Evolutionary conservation across 2,329 filamentous ascomycete species (phyloP).

Genomic region (Endothia cerciana): DNA sequence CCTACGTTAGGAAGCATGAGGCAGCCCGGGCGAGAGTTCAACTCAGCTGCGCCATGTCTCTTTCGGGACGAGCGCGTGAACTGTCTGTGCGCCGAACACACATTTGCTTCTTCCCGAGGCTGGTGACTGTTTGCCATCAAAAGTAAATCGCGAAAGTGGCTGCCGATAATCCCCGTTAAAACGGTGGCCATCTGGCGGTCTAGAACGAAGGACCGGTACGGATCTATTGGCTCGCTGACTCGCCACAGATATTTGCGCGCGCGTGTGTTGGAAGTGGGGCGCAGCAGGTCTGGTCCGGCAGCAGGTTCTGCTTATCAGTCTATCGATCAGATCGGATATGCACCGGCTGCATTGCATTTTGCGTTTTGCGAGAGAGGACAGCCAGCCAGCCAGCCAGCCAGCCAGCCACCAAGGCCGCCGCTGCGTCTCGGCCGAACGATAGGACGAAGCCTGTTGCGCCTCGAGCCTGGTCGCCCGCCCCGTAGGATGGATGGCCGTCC

Average conservation of each 20-base stretch:
- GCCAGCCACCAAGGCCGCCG: neutral
- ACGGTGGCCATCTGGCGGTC: conserved; percentile 18
- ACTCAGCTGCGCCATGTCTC: neutral
- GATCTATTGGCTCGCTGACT: conserved; percentile 13
- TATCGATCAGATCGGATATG: conserved; percentile 2
- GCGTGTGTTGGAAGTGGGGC: neutral
- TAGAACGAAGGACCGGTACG: conserved; percentile 10
- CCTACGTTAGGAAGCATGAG: neutral
- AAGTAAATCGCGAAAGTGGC: conserved; percentile 3
- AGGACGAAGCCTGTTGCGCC: neutral
- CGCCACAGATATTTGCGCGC: neutral
- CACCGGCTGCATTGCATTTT: neutral
- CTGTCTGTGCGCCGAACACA: neutral
- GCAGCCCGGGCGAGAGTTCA: neutral
- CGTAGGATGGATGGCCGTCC: neutral
- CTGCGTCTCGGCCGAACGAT: conserved; percentile 5
- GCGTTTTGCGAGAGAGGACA: neutral
- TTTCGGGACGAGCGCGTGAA: neutral
- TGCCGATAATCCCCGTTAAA: neutral
- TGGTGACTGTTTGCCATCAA: conserved; percentile 1
- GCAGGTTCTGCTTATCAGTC: neutral
- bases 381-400: neutral
- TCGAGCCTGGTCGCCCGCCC: neutral
- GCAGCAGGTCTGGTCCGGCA: neutral
- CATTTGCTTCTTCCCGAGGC: neutral